Conservation (phyloP, 2,329 filamentous ascomycete genomes). For the Arachnomyces sp. region DNA sequence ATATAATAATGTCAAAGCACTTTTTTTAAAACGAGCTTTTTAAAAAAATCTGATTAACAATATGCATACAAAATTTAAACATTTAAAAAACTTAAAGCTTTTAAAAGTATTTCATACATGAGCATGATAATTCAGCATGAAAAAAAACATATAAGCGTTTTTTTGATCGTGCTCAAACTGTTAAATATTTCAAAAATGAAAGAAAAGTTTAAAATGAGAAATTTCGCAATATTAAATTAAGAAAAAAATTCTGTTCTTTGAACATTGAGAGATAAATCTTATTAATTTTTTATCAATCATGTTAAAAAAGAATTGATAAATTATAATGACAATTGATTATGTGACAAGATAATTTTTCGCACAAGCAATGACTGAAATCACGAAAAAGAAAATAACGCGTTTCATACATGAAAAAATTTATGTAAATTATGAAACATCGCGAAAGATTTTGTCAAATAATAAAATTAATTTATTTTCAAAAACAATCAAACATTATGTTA, state of each 20-base stretch:
- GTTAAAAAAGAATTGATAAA: neutral
- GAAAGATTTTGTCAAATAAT: conserved; percentile 4
- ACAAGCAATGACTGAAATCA: neutral
- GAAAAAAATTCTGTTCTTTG: no score
- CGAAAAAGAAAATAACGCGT: conserved; percentile 1
- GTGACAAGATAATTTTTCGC: neutral
- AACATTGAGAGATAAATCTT: no score
- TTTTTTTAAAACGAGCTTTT: no score
- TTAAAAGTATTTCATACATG: neutral
- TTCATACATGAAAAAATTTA: conserved; percentile 4
- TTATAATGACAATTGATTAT: conserved; percentile 6
- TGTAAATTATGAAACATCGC: conserved; percentile 1
- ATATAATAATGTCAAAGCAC: no score
- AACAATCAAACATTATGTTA: conserved; percentile 2
- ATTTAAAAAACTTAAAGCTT: neutral
- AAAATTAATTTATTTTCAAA: neutral
- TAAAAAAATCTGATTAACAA: no score
- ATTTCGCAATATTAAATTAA: no score
- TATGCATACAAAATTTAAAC: no score
- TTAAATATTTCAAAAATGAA: neutral
- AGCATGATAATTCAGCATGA: neutral
- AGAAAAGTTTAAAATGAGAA: neutral
- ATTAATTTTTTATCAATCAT: no score
- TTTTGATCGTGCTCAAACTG: neutral
- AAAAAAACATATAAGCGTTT: neutral